Conservation (phyloP, 371 early-diverging fungal species). For the Rhizopus delemar region DNA sequence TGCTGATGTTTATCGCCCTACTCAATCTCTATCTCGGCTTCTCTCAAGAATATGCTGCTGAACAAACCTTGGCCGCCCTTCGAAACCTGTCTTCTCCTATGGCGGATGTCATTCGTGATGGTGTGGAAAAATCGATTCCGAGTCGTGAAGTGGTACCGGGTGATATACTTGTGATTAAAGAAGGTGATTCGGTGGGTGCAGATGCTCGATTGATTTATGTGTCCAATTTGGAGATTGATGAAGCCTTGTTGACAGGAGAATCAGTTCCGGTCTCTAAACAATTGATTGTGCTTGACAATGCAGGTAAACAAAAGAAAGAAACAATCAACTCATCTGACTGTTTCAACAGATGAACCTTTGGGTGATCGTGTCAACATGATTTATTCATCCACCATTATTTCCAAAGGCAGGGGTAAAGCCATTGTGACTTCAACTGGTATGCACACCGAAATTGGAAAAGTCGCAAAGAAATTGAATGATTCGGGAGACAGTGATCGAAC, state of each 20-base stretch:
- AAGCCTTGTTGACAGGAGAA: conserved; percentile 89
- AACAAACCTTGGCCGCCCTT: conserved; percentile 86
- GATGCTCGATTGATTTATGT: conserved; percentile 82
- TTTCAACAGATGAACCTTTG: conserved; percentile 58
- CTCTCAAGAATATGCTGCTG: conserved; percentile 86
- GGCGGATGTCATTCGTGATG: conserved; percentile 79
- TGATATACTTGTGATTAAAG: conserved; percentile 82
- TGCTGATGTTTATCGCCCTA: conserved; percentile 72
- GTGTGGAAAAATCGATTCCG: conserved; percentile 61
- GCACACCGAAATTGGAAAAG: conserved; percentile 87
- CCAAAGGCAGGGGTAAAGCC: conserved; percentile 76
- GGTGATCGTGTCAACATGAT: conserved; percentile 77
- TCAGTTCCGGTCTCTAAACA: conserved; percentile 72
- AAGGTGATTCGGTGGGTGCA: conserved; percentile 87
- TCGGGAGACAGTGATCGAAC: conserved; percentile 64
- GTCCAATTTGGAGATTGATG: conserved; percentile 82
- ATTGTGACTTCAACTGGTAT: conserved; percentile 83
- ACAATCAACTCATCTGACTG: too few relatives aligned
- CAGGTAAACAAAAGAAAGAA: too few relatives aligned
- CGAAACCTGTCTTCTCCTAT: conserved; percentile 78
- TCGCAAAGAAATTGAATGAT: conserved; percentile 78
- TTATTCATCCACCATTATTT: conserved; percentile 72
- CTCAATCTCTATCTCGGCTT: conserved; percentile 84
- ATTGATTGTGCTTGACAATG: conserved; percentile 26
- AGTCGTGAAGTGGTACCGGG: conserved; percentile 83